A percentile compares a stretch with the other conserved stretches of the same genome.
Evolutionary conservation across 108 stramenopile genomes (phyloP).

Genomic region (Stephanodiscus triporus): DNA sequence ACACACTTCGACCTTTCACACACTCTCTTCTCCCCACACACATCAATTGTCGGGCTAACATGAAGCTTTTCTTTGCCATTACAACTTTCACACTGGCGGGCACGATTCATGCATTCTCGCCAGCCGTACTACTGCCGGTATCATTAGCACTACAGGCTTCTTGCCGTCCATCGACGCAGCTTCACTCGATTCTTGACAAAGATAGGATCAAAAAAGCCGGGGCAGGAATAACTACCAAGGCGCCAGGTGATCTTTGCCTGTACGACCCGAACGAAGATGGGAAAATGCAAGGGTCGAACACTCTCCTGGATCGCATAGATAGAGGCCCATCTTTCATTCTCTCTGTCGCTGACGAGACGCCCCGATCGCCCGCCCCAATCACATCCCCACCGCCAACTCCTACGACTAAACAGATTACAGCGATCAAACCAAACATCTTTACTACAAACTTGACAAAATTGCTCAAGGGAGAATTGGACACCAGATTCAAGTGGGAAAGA

Average conservation of each 20-base stretch:
- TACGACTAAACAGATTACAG: background rate
- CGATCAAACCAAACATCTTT: background rate
- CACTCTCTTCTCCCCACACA: too few relatives aligned
- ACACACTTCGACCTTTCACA: too few relatives aligned
- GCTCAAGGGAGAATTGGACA: conserved; percentile 6
- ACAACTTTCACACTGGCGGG: background rate
- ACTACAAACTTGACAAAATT: conserved; percentile 19
- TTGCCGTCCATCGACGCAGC: conserved; percentile 19
- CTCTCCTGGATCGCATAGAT: conserved; percentile 27
- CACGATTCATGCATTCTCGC: background rate
- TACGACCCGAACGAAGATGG: conserved; percentile 56
- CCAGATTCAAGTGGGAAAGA: background rate
- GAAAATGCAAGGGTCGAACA: conserved; percentile 45
- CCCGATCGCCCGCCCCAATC: background rate
- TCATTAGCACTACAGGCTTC: conserved; percentile 1
- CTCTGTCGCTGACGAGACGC: background rate
- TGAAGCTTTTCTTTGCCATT: background rate
- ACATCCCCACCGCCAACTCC: background rate
- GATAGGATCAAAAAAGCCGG: conserved; percentile 44
- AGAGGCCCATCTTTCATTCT: conserved; percentile 20
- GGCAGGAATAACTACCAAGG: conserved; percentile 30
- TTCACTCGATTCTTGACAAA: conserved; percentile 17
- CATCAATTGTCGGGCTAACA: background rate
- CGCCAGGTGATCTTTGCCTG: conserved; percentile 25
- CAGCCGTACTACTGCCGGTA: background rate